phyloP scores from a whole-genome alignment of 176 grass and related monocot genomes.

The Canna indica region DNA sequence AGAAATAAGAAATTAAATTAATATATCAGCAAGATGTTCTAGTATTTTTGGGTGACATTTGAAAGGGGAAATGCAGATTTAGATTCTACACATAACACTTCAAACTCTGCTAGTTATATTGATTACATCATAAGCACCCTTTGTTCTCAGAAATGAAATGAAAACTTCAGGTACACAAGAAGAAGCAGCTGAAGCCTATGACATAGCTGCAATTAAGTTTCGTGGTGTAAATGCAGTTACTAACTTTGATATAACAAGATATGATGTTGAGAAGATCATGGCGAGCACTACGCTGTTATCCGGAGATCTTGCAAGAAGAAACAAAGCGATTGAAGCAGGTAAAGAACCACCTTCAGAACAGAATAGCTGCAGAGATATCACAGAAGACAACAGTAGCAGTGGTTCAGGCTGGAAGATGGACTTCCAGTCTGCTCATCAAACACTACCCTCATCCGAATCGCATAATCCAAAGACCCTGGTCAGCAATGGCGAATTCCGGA shows the following conservation, averaged over 20 bases:
- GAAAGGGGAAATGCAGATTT: neutral
- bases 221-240: conserved; percentile 83
- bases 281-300: conserved; percentile 1
- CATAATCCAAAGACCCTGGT: neutral
- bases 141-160: neutral
- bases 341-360: neutral
- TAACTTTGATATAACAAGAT: conserved; percentile 92
- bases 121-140: neutral
- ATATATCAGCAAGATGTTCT: neutral
- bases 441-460: neutral
- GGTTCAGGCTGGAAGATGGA: conserved; percentile 2
- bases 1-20: conserved; percentile 20
- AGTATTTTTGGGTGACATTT: neutral
- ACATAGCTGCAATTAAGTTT: conserved; percentile 96
- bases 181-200: conserved; percentile 90
- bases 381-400: neutral
- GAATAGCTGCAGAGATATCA: neutral
- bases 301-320: conserved; percentile 1
- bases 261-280: conserved; percentile 41
- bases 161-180: conserved; percentile 64
- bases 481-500: neutral
- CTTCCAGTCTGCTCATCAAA: neutral
- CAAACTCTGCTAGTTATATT: neutral
- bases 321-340: neutral
- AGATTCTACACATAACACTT: too few species aligned